phyloP scores from a whole-genome alignment of 2,329 filamentous ascomycete genomes.

The Thermoascus crustaceus region DNA sequence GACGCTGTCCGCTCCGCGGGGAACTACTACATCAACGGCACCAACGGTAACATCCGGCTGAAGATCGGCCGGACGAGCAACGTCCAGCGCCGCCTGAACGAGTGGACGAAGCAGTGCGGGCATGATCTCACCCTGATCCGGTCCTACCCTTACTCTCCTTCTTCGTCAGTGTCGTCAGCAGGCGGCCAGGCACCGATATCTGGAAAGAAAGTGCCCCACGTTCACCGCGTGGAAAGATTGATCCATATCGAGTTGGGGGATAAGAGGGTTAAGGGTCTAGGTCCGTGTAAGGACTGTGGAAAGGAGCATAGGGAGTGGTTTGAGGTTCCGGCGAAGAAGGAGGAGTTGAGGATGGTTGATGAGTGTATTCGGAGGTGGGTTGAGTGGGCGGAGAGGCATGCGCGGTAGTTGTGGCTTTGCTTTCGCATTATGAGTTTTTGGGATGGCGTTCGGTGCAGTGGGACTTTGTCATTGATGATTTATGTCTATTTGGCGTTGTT shows the following conservation, averaged over 20 bases:
- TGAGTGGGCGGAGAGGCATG: slow-evolving; percentile 60
- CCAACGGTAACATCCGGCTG: slow-evolving; percentile 43
- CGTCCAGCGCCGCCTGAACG: slow-evolving; percentile 80
- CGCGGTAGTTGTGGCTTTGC: background rate
- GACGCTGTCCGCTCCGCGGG: slow-evolving; percentile 32
- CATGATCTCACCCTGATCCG: slow-evolving; percentile 80
- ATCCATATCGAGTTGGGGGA: slow-evolving; percentile 80
- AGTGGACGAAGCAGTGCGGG: slow-evolving; percentile 90
- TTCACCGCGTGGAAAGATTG: slow-evolving; percentile 78
- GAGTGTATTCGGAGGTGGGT: slow-evolving; percentile 78
- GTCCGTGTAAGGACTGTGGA: slow-evolving; percentile 67
- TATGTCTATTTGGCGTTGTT: no score
- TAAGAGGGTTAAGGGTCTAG: slow-evolving; percentile 48
- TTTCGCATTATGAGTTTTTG: background rate
- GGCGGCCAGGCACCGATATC: slow-evolving; percentile 16
- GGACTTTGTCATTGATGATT: slow-evolving; percentile 1
- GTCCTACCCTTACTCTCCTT: slow-evolving; percentile 69
- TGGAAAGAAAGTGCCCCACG: slow-evolving; percentile 67
- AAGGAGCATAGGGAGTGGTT: slow-evolving; percentile 93
- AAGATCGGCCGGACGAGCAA: slow-evolving; percentile 66
- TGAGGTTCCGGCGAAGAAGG: slow-evolving; percentile 66
- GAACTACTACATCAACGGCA: slow-evolving; percentile 25
- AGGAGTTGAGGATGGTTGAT: slow-evolving; percentile 61
- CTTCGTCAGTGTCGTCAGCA: slow-evolving; percentile 10
- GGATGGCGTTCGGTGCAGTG: background rate